Percentiles rank a stretch among this genome's conserved stretches.
Evolutionary conservation across 768 basidiomycete species (phyloP).

Genomic region (Auriscalpium vulgare): DNA sequence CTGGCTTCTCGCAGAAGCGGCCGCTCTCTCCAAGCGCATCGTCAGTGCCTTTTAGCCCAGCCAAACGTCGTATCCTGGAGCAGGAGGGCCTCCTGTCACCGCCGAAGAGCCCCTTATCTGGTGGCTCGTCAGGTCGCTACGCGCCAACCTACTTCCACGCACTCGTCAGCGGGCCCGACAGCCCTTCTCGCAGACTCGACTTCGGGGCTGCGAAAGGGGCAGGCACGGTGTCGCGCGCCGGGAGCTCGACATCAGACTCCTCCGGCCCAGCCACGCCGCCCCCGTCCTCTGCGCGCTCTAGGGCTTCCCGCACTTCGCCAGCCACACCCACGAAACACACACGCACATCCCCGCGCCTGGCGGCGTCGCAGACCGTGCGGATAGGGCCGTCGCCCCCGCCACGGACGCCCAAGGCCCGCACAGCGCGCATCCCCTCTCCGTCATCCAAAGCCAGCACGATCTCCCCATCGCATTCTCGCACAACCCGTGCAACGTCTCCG

Average conservation of each 20-base stretch:
- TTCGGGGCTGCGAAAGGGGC: background rate
- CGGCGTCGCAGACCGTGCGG: conserved; percentile 1
- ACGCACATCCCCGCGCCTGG: conserved; percentile 11
- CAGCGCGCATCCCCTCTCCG: background rate
- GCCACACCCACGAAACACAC: conserved; percentile 1
- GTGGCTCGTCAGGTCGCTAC: background rate
- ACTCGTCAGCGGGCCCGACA: background rate
- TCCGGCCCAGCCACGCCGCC: background rate
- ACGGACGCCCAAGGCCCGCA: no score
- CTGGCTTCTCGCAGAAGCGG: conserved; percentile 9
- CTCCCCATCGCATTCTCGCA: background rate
- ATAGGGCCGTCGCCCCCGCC: background rate
- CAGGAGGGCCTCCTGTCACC: conserved; percentile 12
- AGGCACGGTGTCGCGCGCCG: background rate
- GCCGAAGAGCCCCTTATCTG: conserved; percentile 1
- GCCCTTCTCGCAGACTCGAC: background rate
- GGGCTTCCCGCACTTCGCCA: background rate
- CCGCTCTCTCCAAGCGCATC: conserved; percentile 11
- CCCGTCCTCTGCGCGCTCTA: background rate
- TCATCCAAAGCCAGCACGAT: background rate
- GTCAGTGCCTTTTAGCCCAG: conserved; percentile 9
- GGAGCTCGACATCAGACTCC: conserved; percentile 6
- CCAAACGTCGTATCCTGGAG: conserved; percentile 15
- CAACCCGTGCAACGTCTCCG: background rate
- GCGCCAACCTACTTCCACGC: conserved; percentile 2